Conservation (phyloP, 75 land plant species). For the Azolla pinnata region DNA sequence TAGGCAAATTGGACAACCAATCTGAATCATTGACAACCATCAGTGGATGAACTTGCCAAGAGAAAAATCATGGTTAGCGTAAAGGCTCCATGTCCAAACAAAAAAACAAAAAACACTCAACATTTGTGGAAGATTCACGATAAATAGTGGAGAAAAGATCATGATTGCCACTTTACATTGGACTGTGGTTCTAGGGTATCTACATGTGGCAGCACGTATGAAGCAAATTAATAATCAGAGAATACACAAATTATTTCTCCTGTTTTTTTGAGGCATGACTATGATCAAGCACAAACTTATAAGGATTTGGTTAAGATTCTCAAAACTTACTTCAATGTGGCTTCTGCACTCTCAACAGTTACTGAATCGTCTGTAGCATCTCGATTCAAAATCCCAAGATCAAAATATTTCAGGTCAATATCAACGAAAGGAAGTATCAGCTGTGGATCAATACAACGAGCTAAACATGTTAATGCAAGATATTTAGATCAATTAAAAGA, state of each 20-base stretch:
- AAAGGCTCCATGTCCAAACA: too few species aligned
- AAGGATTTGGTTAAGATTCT: constrained; percentile 4
- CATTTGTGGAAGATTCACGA: too few species aligned
- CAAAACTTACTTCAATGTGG: constrained; percentile 71
- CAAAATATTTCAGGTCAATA: constrained; percentile 89
- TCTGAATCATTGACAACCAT: too few species aligned
- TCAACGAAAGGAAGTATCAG: constrained; percentile 91
- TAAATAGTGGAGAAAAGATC: too few species aligned
- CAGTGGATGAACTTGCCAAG: too few species aligned
- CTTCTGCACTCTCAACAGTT: constrained; percentile 86
- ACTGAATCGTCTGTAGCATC: constrained; percentile 94
- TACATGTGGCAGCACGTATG: not conserved
- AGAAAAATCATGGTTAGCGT: too few species aligned
- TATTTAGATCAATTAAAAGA: not conserved
- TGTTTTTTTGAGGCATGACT: not conserved
- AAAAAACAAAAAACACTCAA: too few species aligned
- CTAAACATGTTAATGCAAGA: not conserved
- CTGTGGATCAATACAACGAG: constrained; percentile 33
- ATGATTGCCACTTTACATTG: too few species aligned
- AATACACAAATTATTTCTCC: not conserved
- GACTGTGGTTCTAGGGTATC: too few species aligned
- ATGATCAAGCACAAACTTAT: not conserved
- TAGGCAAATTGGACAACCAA: too few species aligned
- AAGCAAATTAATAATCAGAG: not conserved
- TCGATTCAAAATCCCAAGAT: constrained; percentile 78